Percentiles rank a stretch among this genome's conserved stretches.
phyloP scores from a whole-genome alignment of 1,284 basidiomycete species.

The Sporisorium reilianum region DNA sequence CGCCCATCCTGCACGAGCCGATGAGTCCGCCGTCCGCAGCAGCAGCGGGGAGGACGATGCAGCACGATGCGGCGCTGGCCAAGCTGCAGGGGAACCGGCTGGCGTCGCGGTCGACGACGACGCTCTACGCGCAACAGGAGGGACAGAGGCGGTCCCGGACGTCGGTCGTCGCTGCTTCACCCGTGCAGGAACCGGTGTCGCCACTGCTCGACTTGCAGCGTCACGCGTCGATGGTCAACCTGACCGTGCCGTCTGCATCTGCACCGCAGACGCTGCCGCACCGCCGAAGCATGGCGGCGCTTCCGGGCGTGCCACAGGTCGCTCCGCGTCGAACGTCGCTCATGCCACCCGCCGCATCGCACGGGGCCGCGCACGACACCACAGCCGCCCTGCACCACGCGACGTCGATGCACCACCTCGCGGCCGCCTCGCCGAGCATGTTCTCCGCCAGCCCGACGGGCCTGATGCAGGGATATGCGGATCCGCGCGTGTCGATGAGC shows the following conservation, averaged over 20 bases:
- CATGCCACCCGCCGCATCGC: conserved; percentile 7
- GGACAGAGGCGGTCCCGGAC: conserved; percentile 30
- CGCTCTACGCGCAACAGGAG: conserved; percentile 25
- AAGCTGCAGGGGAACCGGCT: conserved; percentile 25
- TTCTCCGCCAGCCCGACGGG: conserved; percentile 8
- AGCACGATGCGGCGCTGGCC: conserved; percentile 17
- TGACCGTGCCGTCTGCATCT: conserved; percentile 6
- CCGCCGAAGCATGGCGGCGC: conserved; percentile 21
- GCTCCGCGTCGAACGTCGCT: conserved; percentile 30
- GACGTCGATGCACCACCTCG: conserved; percentile 30
- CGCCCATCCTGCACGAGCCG: conserved; percentile 19
- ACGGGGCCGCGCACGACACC: not conserved
- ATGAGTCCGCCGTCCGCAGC: conserved; percentile 7
- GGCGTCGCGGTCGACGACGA: conserved; percentile 15
- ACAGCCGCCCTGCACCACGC: conserved; percentile 7
- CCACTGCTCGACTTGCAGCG: conserved; percentile 25
- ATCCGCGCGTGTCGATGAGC: conserved; percentile 39
- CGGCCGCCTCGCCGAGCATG: conserved; percentile 11
- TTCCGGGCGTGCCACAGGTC: conserved; percentile 25
- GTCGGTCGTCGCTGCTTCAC: conserved; percentile 7
- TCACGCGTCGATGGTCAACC: conserved; percentile 29
- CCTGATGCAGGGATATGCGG: not conserved
- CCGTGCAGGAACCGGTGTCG: conserved; percentile 2
- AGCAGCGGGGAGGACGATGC: conserved; percentile 1
- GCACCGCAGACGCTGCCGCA: conserved; percentile 13